Evolutionary conservation across 2,329 filamentous ascomycete species (phyloP), one percentile per base, ranked within the genome.

Genomic region (Microdochium bolleyi): DNA sequence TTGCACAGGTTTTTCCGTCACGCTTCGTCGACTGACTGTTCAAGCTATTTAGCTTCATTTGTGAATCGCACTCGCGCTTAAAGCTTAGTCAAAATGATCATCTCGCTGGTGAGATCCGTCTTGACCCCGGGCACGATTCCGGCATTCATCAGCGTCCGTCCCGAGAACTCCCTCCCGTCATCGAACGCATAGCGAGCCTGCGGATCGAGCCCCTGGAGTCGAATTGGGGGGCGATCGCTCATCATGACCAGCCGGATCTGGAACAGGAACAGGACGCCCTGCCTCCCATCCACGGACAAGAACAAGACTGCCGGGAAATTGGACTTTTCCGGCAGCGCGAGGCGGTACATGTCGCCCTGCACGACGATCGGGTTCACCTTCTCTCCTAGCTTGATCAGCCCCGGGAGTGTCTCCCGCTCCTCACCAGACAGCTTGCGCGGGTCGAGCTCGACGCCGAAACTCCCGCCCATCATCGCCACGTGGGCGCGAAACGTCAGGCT

Each of bases 401-500:
- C 70, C 0, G 82, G 82, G 0, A 87, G 72, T 24, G 71, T 69
- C 0, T 67, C 71, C 49, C 68, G 71, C n/a, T 86, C 82, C 13
- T 75, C 74, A 0, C 69, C 69, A 0, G 66, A 65, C 5, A 83
- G 73, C 9, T 76, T 70, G 0, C 66, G 67, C 0, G 83, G 83
- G 60, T 85, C 74, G 8, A 87, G 73, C 61, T 87, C 83, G 10
- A 86, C 73, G 0, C 83, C 83, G 57, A 85, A 86, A 0, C 80
- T 83, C 27, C 83, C 83, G 52, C 83, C 83, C 83, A 85, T 85
- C 70, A 85, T 81, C 3, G 83, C 83, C 0, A 86, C 83, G 52
- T 85, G 82, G 0, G 78, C 81, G 32, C 83, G 80, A 68, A 86
- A 85, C 1, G 66, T 64, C 13, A 86, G 72, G 0, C 82, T 76